Evolutionary conservation across 768 basidiomycete genomes (phyloP).

Genomic region (Collybia sp.): DNA sequence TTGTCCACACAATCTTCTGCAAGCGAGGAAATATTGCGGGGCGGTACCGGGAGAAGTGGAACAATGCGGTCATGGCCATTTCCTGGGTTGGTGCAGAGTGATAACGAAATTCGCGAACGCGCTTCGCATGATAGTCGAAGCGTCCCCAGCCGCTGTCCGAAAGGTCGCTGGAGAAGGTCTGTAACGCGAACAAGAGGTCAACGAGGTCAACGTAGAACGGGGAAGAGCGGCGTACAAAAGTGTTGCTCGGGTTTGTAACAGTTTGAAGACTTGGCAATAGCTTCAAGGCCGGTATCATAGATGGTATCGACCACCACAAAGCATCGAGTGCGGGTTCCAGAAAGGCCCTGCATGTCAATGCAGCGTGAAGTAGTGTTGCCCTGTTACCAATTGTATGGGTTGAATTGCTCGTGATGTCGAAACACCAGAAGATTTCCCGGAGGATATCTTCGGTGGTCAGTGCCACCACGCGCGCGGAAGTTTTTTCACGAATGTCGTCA

Average conservation of each 20-base stretch:
- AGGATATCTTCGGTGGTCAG: background rate
- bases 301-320: constrained; percentile 4
- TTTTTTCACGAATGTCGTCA: no score
- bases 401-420: background rate
- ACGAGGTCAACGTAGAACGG: no score
- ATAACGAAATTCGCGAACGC: background rate
- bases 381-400: background rate
- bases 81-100: no score
- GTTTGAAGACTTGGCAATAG: constrained; percentile 2
- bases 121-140: constrained; percentile 2
- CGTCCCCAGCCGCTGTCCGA: background rate
- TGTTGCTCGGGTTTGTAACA: background rate
- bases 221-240: background rate
- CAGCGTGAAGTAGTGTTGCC: background rate
- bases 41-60: no score
- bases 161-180: background rate
- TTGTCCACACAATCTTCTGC: no score
- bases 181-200: background rate
- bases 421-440: background rate
- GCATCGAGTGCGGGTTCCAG: constrained; percentile 3
- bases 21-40: no score
- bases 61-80: no score
- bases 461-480: background rate
- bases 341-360: constrained; percentile 3
- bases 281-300: constrained; percentile 4